Evolutionary conservation across 2,329 filamentous ascomycete genomes (phyloP).

Genomic region (Beauveria scarabaeidicola): DNA sequence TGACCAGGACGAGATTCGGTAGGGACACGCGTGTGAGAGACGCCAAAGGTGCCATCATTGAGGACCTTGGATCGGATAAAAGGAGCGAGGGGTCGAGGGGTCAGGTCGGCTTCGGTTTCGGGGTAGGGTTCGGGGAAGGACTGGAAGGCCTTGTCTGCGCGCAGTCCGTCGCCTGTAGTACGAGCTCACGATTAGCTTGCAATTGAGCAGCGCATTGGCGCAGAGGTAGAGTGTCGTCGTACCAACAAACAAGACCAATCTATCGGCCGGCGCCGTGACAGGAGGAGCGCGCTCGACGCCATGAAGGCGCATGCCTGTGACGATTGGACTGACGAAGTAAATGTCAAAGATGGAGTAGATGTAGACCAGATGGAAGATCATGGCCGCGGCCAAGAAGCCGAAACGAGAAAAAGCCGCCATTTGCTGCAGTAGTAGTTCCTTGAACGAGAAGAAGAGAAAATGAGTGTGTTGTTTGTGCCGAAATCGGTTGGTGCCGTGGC

Average conservation of each 20-base stretch:
- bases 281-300: slow-evolving; percentile 52
- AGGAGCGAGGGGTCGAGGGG: slow-evolving; percentile 74
- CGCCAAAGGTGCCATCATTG: slow-evolving; percentile 86
- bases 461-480: not conserved
- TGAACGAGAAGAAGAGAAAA: not conserved
- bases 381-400: slow-evolving; percentile 78
- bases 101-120: slow-evolving; percentile 54
- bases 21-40: slow-evolving; percentile 92
- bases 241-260: slow-evolving; percentile 91
- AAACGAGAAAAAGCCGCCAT: slow-evolving; percentile 58
- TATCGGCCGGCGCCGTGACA: slow-evolving; percentile 69
- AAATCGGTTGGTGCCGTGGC: not conserved
- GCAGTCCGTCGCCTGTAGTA: slow-evolving; percentile 69
- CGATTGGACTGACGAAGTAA: slow-evolving; percentile 96
- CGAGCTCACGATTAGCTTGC: slow-evolving; percentile 5
- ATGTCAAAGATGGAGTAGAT: slow-evolving; percentile 96
- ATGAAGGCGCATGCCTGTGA: slow-evolving; percentile 86
- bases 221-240: slow-evolving; percentile 16
- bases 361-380: slow-evolving; percentile 90
- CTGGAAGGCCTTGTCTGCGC: slow-evolving; percentile 96
- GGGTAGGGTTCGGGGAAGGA: slow-evolving; percentile 81
- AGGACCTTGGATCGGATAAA: slow-evolving; percentile 86
- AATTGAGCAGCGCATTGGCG: not conserved
- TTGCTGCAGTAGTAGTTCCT: not conserved
- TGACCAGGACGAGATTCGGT: slow-evolving; percentile 95